These are phyloP conservation scores for Globisporangium mamillatum DNA, from an alignment of 352 stramenopile species.

Conservation along the genomic window DNA sequence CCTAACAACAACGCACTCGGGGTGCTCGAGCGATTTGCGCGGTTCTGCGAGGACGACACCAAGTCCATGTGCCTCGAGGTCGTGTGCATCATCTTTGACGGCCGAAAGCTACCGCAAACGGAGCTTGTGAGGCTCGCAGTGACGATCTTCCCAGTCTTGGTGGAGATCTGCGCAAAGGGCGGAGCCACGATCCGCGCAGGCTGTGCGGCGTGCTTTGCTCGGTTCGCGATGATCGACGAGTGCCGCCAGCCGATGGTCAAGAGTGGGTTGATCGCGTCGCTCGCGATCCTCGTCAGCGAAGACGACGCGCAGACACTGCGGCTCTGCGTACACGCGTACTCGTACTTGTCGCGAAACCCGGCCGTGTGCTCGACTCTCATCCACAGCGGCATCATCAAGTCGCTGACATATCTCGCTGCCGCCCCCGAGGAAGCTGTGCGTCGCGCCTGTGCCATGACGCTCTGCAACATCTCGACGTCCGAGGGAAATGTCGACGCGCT, in stretches of 20 bases:
- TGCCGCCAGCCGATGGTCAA: conserved; percentile 51
- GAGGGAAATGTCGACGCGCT: conserved; percentile 89
- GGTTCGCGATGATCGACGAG: conserved; percentile 57
- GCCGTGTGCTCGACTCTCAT: conserved; percentile 50
- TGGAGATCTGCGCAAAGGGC: conserved; percentile 33
- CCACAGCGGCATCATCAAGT: conserved; percentile 60
- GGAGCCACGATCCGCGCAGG: conserved; percentile 29
- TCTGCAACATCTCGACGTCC: conserved; percentile 91
- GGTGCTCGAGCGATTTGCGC: conserved; percentile 40
- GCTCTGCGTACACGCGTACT: conserved; percentile 66
- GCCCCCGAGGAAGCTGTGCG: conserved; percentile 71
- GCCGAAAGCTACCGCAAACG: conserved; percentile 32
- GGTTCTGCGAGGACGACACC: conserved; percentile 30
- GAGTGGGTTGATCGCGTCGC: conserved; percentile 42
- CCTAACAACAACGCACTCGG: conserved; percentile 21
- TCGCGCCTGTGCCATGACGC: conserved; percentile 78
- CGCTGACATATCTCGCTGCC: conserved; percentile 58
- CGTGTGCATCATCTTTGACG: conserved; percentile 66
- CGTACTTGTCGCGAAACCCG: conserved; percentile 48
- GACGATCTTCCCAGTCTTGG: conserved; percentile 42
- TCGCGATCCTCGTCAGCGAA: conserved; percentile 49
- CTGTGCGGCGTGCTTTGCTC: conserved; percentile 64
- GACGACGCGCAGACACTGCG: conserved; percentile 53
- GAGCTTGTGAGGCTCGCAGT: conserved; percentile 41
- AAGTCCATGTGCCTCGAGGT: conserved; percentile 60